Evolutionary conservation across 768 basidiomycete species (phyloP).

Genomic region (Rhodocollybia butyracea): DNA sequence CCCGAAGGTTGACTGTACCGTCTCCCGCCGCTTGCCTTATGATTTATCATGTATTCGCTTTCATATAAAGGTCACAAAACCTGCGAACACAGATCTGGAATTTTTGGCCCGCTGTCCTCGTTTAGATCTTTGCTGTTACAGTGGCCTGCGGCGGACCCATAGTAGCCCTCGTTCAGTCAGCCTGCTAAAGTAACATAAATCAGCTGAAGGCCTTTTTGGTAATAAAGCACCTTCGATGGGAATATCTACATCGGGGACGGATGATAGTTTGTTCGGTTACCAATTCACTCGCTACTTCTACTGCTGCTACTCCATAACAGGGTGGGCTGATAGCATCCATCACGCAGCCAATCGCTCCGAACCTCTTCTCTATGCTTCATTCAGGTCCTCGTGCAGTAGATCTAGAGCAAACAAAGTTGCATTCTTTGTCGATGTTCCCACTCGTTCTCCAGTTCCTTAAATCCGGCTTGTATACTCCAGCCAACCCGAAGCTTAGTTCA

Average conservation of each 20-base stretch:
- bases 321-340: constrained; percentile 80
- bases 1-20: too few relatives aligned
- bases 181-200: constrained; percentile 33
- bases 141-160: too few relatives aligned
- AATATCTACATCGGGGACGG: constrained; percentile 35
- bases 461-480: constrained; percentile 65
- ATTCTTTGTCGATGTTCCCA: constrained; percentile 73
- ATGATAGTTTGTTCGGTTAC: constrained; percentile 38
- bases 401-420: constrained; percentile 66
- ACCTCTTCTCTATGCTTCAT: constrained; percentile 72
- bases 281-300: constrained; percentile 36
- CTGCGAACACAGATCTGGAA: too few relatives aligned
- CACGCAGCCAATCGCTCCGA: constrained; percentile 75
- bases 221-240: constrained; percentile 48
- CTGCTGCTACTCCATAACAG: constrained; percentile 41
- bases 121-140: too few relatives aligned
- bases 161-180: constrained; percentile 47
- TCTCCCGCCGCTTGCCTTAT: too few relatives aligned
- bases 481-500: constrained; percentile 63
- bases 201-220: constrained; percentile 52
- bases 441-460: constrained; percentile 66
- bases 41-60: too few relatives aligned
- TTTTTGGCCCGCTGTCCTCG: too few relatives aligned
- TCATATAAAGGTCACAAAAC: too few relatives aligned
- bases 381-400: constrained; percentile 63